Conservation (phyloP, 169 alveolate genomes). For the Besnoitia besnoiti region DNA sequence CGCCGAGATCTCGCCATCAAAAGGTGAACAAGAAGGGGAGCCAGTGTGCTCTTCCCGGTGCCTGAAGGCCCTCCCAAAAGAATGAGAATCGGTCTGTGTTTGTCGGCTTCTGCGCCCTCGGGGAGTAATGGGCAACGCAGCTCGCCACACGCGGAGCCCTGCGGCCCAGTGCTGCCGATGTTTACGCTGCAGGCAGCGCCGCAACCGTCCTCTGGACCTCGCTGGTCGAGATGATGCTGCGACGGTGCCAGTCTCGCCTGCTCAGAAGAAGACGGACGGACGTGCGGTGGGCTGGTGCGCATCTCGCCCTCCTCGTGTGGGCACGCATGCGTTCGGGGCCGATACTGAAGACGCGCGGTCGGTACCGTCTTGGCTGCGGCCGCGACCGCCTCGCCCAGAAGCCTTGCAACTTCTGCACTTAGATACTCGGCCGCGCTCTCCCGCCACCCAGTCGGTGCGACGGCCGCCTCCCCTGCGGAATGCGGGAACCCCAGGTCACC, state of each 20-base stretch:
- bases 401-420: neutral
- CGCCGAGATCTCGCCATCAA: neutral
- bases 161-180: no score
- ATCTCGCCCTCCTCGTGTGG: no score
- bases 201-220: no score
- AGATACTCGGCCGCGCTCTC: neutral
- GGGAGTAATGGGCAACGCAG: no score
- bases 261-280: no score
- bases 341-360: neutral
- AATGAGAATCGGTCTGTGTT: neutral
- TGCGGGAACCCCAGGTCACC: neutral
- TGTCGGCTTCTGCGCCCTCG: neutral
- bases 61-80: conserved; percentile 40
- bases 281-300: no score
- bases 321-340: neutral
- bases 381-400: conserved; percentile 24
- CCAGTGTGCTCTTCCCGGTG: conserved; percentile 40
- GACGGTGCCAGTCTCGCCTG: no score
- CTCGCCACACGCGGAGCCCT: no score
- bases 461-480: neutral
- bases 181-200: no score
- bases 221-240: no score
- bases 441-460: neutral
- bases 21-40: conserved; percentile 7
- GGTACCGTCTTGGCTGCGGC: neutral